These are phyloP conservation scores for Nelumbo lutea DNA, from an alignment of 164 flowering plant genomes.

Conservation along the genomic window DNA sequence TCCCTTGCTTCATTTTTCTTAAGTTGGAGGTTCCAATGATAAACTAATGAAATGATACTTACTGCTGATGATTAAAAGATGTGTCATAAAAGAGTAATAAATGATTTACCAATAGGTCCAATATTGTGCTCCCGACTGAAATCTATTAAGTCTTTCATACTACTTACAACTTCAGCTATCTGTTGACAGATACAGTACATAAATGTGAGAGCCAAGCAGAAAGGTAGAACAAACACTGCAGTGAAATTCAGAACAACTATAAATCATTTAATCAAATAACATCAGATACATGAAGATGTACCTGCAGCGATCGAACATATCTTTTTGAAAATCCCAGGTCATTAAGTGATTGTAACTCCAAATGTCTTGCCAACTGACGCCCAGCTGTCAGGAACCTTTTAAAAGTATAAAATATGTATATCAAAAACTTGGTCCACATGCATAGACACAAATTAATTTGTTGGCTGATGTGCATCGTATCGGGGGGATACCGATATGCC, in stretches of 20 bases:
- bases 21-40: too few relatives aligned
- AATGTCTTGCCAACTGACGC: slow-evolving; percentile 71
- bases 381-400: slow-evolving; percentile 87
- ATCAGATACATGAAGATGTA: slow-evolving; percentile 8
- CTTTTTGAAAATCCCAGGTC: slow-evolving; percentile 96
- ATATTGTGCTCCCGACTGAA: slow-evolving; percentile 60
- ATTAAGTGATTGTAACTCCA: slow-evolving; percentile 84
- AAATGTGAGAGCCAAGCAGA: slow-evolving; percentile 4
- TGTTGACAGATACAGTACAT: slow-evolving; percentile 24
- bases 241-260: not conserved
- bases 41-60: too few relatives aligned
- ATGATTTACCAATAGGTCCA: slow-evolving; percentile 77
- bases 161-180: slow-evolving; percentile 94
- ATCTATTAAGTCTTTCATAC: slow-evolving; percentile 91
- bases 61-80: too few relatives aligned
- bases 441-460: not conserved
- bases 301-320: slow-evolving; percentile 97
- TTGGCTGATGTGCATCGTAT: too few relatives aligned
- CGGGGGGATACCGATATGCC: too few relatives aligned
- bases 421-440: not conserved
- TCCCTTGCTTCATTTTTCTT: too few relatives aligned
- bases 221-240: not conserved
- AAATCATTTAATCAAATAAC: not conserved
- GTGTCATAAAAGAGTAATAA: not conserved
- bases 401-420: not conserved